Percentiles rank a stretch among this genome's conserved stretches.
Conservation (phyloP, 2,329 filamentous ascomycete species). For the Helotiales sp. region DNA sequence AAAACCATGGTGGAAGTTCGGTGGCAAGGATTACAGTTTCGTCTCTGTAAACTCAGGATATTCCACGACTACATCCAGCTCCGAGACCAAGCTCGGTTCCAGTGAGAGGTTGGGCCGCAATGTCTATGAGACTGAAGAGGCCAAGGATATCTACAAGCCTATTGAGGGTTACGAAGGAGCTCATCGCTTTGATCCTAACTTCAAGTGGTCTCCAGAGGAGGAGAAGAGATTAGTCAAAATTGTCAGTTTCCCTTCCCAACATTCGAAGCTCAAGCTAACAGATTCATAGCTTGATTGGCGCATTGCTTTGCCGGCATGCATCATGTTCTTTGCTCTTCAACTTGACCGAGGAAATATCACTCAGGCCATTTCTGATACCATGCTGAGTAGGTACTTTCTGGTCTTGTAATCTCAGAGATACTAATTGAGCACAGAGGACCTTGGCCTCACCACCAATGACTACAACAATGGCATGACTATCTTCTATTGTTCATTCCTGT, state of each 20-base stretch:
- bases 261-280: background rate
- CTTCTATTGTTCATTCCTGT: conserved; percentile 53
- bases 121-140: no score
- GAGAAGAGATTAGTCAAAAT: conserved; percentile 28
- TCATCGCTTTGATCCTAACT: conserved; percentile 25
- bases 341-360: conserved; percentile 59
- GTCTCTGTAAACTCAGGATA: no score
- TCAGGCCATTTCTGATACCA: conserved; percentile 60
- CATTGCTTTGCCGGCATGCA: conserved; percentile 38
- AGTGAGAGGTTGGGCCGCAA: no score
- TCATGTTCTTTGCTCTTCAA: conserved; percentile 63
- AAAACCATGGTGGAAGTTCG: no score
- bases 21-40: no score
- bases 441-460: background rate
- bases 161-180: conserved; percentile 34
- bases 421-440: background rate
- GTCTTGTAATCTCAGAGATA: background rate
- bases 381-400: conserved; percentile 45
- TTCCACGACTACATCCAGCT: no score
- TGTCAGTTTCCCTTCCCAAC: conserved; percentile 7
- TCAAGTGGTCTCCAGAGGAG: conserved; percentile 30
- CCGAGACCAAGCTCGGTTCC: no score
- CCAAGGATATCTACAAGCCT: no score
- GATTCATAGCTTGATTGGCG: background rate
- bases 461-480: conserved; percentile 47